Evolutionary conservation across 140 eudicot genomes (phyloP).

Genomic region (Senecio squalidus): DNA sequence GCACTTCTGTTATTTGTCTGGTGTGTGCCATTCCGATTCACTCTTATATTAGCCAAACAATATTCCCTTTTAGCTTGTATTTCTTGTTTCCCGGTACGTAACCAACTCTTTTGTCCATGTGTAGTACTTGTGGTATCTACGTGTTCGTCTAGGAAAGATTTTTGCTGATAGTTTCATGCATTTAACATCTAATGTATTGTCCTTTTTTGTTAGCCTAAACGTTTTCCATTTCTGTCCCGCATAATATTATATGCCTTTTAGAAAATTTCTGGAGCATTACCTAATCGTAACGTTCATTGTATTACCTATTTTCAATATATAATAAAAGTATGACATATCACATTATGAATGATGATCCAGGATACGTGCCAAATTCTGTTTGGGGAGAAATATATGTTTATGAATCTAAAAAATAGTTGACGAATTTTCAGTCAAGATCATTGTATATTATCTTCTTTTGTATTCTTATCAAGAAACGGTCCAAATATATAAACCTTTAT

Average conservation of each 20-base stretch:
- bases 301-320: neutral
- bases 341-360: neutral
- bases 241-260: neutral
- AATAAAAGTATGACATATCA: neutral
- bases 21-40: neutral
- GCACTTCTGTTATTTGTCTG: neutral
- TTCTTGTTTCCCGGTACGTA: neutral
- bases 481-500: constrained; percentile 1
- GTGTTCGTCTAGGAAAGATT: too few species aligned
- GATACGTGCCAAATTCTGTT: neutral
- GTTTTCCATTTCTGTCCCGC: neutral
- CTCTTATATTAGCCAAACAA: neutral
- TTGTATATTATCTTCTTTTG: neutral
- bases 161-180: neutral
- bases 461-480: neutral
- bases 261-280: neutral
- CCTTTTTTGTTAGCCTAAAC: neutral
- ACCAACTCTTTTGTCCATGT: neutral
- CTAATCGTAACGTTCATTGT: neutral
- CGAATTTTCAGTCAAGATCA: neutral
- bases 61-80: neutral
- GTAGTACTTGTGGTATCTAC: too few species aligned
- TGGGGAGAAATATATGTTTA: neutral
- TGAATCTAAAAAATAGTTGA: neutral
- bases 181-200: neutral